Evolutionary conservation across 208 protist genomes (phyloP).

Genomic region (Trypanosoma boissoni): DNA sequence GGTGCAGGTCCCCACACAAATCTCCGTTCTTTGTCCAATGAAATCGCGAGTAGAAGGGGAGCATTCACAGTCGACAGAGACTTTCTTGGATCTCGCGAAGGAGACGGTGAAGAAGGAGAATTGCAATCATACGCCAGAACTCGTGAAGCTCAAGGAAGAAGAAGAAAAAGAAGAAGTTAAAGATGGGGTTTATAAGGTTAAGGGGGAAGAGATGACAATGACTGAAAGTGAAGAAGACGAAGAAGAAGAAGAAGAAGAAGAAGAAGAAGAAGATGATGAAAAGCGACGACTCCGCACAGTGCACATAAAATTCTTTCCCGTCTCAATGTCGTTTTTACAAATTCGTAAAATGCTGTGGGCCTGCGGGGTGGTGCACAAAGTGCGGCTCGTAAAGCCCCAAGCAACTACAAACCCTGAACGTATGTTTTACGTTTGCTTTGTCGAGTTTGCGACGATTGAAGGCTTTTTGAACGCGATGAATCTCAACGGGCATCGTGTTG

Average conservation of each 20-base stretch:
- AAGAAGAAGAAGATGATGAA: not conserved
- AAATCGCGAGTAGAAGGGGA: too few relatives aligned
- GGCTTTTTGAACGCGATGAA: slow-evolving; percentile 13
- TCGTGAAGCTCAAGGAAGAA: too few relatives aligned
- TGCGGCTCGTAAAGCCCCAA: slow-evolving; percentile 32
- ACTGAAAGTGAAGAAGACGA: not conserved
- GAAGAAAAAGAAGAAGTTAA: too few relatives aligned
- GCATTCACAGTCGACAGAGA: too few relatives aligned
- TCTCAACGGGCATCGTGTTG: slow-evolving; percentile 20
- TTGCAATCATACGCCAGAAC: too few relatives aligned
- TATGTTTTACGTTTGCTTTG: slow-evolving; percentile 43
- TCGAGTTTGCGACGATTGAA: slow-evolving; percentile 34
- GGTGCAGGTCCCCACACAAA: too few relatives aligned
- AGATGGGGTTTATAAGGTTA: too few relatives aligned
- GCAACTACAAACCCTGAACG: slow-evolving; percentile 12
- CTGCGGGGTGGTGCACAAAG: slow-evolving; percentile 34
- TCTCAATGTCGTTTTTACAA: slow-evolving; percentile 13
- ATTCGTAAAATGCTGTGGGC: slow-evolving; percentile 32
- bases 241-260: not conserved
- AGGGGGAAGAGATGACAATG: too few relatives aligned
- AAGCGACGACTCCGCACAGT: slow-evolving; percentile 28
- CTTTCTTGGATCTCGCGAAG: too few relatives aligned
- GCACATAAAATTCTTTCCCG: slow-evolving; percentile 35
- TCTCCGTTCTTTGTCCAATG: too few relatives aligned
- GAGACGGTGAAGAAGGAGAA: too few relatives aligned